Base-by-base conservation (phyloP, 2,329 filamentous ascomycete species). In the Ophiostoma tasmaniense region DNA sequence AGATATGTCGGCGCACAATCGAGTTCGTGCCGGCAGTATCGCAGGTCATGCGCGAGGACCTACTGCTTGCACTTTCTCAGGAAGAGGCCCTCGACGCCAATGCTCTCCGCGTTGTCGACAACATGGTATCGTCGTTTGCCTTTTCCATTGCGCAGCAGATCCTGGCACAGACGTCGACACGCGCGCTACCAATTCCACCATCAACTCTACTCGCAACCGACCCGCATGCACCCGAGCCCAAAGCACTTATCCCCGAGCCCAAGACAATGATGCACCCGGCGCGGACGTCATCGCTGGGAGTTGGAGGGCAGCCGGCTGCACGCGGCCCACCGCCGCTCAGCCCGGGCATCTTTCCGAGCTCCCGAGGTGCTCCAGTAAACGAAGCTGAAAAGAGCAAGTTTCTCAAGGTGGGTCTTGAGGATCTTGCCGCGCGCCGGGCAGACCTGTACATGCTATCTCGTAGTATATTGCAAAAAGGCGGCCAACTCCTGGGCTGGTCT, bases 1-100 rank as follows among this genome's bases (percentile, higher is more conserved):
- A 98, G 75, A 87, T 97, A 35, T 96, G 93, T 76, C 88, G 88
- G 71, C 86, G 93, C 70, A 89, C 92, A 1, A 84, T 95, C 11
- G 89, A 91, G 71, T 98, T 97, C 74, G 90, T 98, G 50, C 90
- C 91, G 1, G 86, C 89, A 52, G 89, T 92, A 50, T 90, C 92
- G 2, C 87, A 91, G 67, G 87, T 93, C 28, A 88, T 98, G 80
- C 87, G 93, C 67, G 85, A 87, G 68, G 95, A 98, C 75, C 81
- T 98, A 2, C 79, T 87, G 64, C 82, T 84, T n/a, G 87, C 89
- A 45, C 76, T 79, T 17, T 77, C 81, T 79, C 28, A 78, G 79
- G 25, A 75, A 76, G 20, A 72, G 75, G 3, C 52, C 13, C 72
- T 62, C 20, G 28, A 30, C 13, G 77, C 80, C 1, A 71, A 79